A percentile compares a stretch with the other conserved stretches of the same genome.
Evolutionary conservation across 768 basidiomycete genomes (phyloP).

Genomic region (Leccinum uliginosum): DNA sequence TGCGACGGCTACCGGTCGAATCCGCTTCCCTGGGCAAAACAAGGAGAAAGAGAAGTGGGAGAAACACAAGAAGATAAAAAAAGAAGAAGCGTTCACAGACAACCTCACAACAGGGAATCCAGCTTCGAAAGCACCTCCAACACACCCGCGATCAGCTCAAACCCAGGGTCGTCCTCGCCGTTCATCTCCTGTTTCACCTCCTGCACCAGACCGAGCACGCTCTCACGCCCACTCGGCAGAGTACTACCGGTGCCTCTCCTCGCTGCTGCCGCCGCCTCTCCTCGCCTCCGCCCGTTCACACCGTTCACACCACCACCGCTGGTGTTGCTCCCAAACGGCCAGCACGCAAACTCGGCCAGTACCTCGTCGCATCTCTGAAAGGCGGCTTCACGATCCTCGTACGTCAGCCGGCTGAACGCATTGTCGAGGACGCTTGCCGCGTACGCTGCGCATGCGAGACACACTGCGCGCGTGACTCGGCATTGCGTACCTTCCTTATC

Average conservation of each 20-base stretch:
- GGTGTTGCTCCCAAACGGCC: conserved; percentile 70
- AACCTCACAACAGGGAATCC: conserved; percentile 51
- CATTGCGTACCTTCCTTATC: conserved; percentile 78
- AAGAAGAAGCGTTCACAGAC: conserved; percentile 4
- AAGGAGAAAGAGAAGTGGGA: neutral
- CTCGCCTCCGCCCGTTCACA: conserved; percentile 38
- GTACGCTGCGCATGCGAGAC: conserved; percentile 86
- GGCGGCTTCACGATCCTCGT: conserved; percentile 91
- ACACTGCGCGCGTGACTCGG: conserved; percentile 74
- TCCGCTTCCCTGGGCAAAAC: neutral
- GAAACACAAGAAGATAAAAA: neutral
- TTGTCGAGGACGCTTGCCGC: conserved; percentile 95
- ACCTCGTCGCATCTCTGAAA: conserved; percentile 94
- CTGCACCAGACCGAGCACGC: conserved; percentile 66
- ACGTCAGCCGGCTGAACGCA: conserved; percentile 81
- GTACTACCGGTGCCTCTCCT: conserved; percentile 55
- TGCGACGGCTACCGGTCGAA: neutral
- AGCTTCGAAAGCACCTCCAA: conserved; percentile 90
- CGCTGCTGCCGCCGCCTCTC: conserved; percentile 21
- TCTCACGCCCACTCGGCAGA: conserved; percentile 54
- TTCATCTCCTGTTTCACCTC: conserved; percentile 72
- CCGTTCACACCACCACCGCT: conserved; percentile 14
- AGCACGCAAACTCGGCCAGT: conserved; percentile 82
- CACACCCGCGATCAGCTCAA: conserved; percentile 90
- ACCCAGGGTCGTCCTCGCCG: conserved; percentile 75